Evolutionary conservation across 345 rosid species (phyloP).

Genomic region (Melastoma malabathricum): DNA sequence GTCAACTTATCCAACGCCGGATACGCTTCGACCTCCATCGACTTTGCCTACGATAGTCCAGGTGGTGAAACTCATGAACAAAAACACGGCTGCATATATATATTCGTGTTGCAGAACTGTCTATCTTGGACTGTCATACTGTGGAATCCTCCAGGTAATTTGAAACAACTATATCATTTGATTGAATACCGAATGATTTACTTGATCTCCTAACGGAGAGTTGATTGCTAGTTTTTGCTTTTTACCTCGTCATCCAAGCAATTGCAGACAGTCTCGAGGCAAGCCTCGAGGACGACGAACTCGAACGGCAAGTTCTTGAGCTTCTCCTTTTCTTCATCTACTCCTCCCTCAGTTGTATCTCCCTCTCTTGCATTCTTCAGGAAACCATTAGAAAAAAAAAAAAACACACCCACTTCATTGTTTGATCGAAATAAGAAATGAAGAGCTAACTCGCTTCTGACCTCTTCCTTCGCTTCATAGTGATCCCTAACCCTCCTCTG

Average conservation of each 20-base stretch:
- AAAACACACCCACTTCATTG: background rate
- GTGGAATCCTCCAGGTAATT: no score
- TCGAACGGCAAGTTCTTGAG: conserved; percentile 46
- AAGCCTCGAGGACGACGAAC: conserved; percentile 55
- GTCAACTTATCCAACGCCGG: conserved; percentile 58
- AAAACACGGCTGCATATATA: no score
- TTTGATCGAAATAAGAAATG: no score
- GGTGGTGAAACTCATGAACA: no score
- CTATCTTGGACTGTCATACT: no score
- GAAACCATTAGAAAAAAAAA: background rate
- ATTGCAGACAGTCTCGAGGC: conserved; percentile 59
- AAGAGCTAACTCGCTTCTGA: background rate
- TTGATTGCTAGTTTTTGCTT: no score
- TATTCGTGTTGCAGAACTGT: no score
- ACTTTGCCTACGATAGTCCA: conserved; percentile 51
- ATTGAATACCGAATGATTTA: no score
- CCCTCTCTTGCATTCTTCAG: no score
- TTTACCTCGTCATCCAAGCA: conserved; percentile 48
- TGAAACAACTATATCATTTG: no score
- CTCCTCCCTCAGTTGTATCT: no score
- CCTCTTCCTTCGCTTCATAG: conserved; percentile 36
- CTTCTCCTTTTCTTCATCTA: conserved; percentile 19
- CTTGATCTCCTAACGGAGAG: no score
- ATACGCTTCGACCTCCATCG: conserved; percentile 51
- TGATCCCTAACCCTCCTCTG: conserved; percentile 42